Evolutionary conservation across 176 grass and related monocot species (phyloP).

Genomic region (Hyparrhenia diplandra): DNA sequence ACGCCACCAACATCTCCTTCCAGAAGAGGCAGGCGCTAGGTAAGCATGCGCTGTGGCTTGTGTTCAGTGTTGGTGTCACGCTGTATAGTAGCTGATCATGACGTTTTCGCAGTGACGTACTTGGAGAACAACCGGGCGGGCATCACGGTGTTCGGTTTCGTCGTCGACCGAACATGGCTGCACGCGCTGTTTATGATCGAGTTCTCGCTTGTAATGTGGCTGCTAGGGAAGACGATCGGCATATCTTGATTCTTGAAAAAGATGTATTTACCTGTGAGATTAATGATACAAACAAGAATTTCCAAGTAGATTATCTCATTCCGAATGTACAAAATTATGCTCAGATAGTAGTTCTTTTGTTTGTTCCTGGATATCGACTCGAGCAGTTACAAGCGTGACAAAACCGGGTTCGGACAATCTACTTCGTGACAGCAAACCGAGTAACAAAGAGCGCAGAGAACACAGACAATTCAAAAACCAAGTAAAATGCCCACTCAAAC

Average conservation of each 20-base stretch:
- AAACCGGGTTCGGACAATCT: background rate
- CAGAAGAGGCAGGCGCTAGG: conserved; percentile 91
- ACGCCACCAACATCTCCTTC: conserved; percentile 54
- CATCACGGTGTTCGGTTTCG: conserved; percentile 81
- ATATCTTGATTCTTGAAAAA: conserved; percentile 23
- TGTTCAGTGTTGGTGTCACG: background rate
- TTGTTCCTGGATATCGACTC: background rate
- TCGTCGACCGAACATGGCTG: conserved; percentile 85
- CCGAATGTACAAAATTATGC: no score
- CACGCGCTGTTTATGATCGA: conserved; percentile 85
- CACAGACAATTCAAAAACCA: background rate
- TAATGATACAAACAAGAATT: no score
- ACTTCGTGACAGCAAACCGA: background rate
- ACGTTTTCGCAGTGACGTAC: conserved; percentile 77
- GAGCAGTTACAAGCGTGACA: no score
- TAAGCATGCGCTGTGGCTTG: background rate
- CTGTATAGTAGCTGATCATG: conserved; percentile 26
- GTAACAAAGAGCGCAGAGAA: background rate
- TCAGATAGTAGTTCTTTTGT: background rate
- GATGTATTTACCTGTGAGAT: background rate
- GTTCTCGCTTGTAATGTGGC: conserved; percentile 83
- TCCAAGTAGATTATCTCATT: background rate
- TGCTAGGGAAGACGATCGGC: conserved; percentile 83
- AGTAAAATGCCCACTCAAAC: background rate
- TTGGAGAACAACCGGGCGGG: conserved; percentile 89